Base-by-base conservation (phyloP, 805 yeast genomes). In the Yamadazyma ubonensis region DNA sequence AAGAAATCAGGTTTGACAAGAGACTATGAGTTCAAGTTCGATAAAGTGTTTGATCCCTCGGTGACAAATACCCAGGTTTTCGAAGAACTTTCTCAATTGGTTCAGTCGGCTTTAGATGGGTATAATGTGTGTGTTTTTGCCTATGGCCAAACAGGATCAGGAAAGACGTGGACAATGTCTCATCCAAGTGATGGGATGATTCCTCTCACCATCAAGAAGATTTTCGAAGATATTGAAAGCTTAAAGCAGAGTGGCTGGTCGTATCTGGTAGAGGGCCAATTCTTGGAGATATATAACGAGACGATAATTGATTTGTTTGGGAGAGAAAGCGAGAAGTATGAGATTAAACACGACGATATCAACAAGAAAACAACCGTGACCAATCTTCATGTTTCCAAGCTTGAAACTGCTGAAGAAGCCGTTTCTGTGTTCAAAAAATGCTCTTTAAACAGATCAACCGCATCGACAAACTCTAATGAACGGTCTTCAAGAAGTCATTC, bases 101-200 rank as follows among this genome's bases (percentile, higher is more conserved):
- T 91, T 2, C 96, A 88, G 58, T 65, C 71, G 1, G 62, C 95
- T 0, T 59, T 90, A 10, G 95, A 91, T 61, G 99, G 99, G 0
- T 81, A 72, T 54, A 88, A 88, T 51, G 96, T 89, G 2, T 89
- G 97, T 59, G 86, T 93, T 1, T 89, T 89, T 61, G 96, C 96
- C 4, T 91, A 93, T 58, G 99, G 99, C 1, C 99, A 91, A 61
- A 93, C 99, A 0, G 96, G 87, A 76, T 66, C 97, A 0, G 99
- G 99, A 3, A 91, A 91, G 57, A 91, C 98, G 0, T 82, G 64
- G 58, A 93, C 99, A 0, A 93, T 91, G 98, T 75, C 89, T 2
- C 65, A 66, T 41, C 64, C 75, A 0, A 53, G 60, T 1, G 83
- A 83, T 53, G 98, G 99, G 11, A 78, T 91, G 68, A 87, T 89